phyloP scores from a whole-genome alignment of 176 grass and related monocot species.

The Raddia guianensis region DNA sequence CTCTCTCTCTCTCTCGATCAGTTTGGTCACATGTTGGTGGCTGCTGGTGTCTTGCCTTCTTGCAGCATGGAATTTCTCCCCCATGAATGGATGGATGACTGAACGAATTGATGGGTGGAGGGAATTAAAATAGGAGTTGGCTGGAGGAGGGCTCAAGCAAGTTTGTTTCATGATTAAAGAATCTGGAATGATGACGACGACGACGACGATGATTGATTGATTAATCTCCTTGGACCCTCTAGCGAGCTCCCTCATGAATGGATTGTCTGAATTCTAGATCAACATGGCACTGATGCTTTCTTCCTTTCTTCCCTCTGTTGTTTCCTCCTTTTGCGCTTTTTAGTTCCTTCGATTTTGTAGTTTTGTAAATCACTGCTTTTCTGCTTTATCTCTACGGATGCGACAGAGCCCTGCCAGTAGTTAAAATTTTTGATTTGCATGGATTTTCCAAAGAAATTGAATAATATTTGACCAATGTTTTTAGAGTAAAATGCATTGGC shows the following conservation, averaged over 20 bases:
- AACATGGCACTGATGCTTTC: slow-evolving; percentile 12
- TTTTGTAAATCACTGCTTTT: too few species aligned
- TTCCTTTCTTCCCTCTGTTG: too few species aligned
- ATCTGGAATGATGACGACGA: neutral
- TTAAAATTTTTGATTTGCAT: too few species aligned
- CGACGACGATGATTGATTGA: neutral
- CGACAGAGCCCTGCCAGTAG: too few species aligned
- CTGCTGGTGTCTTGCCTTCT: slow-evolving; percentile 14
- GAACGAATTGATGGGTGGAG: neutral
- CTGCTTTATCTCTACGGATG: too few species aligned
- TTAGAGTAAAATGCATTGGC: too few species aligned
- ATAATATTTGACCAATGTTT: too few species aligned
- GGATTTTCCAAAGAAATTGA: too few species aligned
- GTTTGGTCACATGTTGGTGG: slow-evolving; percentile 13
- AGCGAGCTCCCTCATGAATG: neutral
- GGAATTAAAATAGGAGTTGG: neutral
- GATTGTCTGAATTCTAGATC: slow-evolving; percentile 27
- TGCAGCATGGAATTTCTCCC: slow-evolving; percentile 16
- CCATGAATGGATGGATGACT: slow-evolving; percentile 3
- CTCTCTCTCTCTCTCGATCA: neutral
- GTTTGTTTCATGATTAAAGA: slow-evolving; percentile 15
- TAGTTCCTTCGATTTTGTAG: too few species aligned
- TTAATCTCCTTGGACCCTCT: slow-evolving; percentile 1
- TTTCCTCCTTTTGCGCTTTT: too few species aligned
- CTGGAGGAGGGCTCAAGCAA: neutral